Conservation (phyloP, 129 eudicot species). For the Lactuca sativa region DNA sequence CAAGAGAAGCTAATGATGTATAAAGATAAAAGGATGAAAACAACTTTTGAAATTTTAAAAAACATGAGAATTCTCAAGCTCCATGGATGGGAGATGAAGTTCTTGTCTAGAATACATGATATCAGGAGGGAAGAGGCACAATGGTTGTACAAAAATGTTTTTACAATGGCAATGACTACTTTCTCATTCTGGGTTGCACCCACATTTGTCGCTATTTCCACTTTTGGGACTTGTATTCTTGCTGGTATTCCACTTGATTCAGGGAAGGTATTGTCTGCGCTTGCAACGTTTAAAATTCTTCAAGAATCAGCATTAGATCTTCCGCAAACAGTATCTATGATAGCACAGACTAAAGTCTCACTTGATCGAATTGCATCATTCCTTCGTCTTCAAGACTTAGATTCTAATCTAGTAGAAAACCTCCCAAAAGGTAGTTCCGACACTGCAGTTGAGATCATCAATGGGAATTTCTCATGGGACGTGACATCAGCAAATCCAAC, state of each 20-base stretch:
- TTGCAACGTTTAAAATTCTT: slow-evolving; percentile 84
- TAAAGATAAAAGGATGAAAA: slow-evolving; percentile 86
- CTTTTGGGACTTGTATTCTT: slow-evolving; percentile 71
- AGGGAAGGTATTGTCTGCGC: slow-evolving; percentile 76
- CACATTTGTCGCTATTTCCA: slow-evolving; percentile 65
- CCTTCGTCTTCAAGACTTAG: slow-evolving; percentile 67
- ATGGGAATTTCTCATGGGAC: slow-evolving; percentile 75
- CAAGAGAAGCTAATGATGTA: slow-evolving; percentile 66
- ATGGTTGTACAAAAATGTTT: slow-evolving; percentile 62
- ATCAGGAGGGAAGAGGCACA: slow-evolving; percentile 55
- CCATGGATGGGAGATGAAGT: slow-evolving; percentile 96
- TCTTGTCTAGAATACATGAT: slow-evolving; percentile 58
- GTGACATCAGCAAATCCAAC: slow-evolving; percentile 41
- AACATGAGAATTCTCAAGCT: slow-evolving; percentile 93
- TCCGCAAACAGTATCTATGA: slow-evolving; percentile 66
- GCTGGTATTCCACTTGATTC: slow-evolving; percentile 75
- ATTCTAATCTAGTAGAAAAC: slow-evolving; percentile 50
- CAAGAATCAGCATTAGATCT: slow-evolving; percentile 67
- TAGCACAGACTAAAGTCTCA: slow-evolving; percentile 82
- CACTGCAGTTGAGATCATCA: slow-evolving; percentile 52
- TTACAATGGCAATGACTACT: slow-evolving; percentile 43
- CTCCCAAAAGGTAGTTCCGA: slow-evolving; percentile 41
- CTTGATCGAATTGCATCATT: slow-evolving; percentile 76
- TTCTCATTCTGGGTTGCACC: slow-evolving; percentile 83
- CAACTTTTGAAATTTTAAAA: slow-evolving; percentile 75